Evolutionary conservation across 805 yeast genomes (phyloP).

Genomic region (Saccharomycopsis fodiens): DNA sequence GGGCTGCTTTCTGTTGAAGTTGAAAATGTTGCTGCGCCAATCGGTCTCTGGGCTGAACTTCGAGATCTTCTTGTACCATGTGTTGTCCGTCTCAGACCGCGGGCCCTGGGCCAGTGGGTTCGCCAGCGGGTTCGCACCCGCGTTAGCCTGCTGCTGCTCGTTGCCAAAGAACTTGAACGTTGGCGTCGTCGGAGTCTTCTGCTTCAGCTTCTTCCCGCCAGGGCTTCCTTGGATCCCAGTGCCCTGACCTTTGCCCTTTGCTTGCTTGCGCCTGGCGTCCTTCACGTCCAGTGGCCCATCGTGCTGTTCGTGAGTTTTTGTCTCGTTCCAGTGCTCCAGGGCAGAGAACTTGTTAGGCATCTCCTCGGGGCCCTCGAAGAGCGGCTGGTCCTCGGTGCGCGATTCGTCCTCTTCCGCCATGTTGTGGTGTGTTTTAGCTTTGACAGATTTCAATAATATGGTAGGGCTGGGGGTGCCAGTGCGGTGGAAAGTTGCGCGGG

Average conservation of each 20-base stretch:
- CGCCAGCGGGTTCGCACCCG: not conserved
- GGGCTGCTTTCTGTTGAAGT: conserved; percentile 11
- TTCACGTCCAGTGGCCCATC: not conserved
- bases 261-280: not conserved
- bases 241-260: not conserved
- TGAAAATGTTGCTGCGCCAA: conserved; percentile 18
- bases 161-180: conserved; percentile 8
- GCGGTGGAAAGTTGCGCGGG: no score
- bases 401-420: not conserved
- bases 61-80: conserved; percentile 17
- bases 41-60: conserved; percentile 19
- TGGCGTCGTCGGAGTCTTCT: conserved; percentile 15
- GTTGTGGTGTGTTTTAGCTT: no score
- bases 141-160: not conserved
- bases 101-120: no score
- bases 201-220: not conserved
- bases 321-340: not conserved
- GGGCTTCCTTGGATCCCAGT: not conserved
- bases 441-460: no score
- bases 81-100: conserved; percentile 6
- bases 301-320: not conserved
- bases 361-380: conserved; percentile 2
- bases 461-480: no score
- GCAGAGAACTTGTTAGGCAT: conserved; percentile 10
- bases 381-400: not conserved